Evolutionary conservation across 805 yeast genomes (phyloP).

Genomic region (Lipomyces chichibuensis): DNA sequence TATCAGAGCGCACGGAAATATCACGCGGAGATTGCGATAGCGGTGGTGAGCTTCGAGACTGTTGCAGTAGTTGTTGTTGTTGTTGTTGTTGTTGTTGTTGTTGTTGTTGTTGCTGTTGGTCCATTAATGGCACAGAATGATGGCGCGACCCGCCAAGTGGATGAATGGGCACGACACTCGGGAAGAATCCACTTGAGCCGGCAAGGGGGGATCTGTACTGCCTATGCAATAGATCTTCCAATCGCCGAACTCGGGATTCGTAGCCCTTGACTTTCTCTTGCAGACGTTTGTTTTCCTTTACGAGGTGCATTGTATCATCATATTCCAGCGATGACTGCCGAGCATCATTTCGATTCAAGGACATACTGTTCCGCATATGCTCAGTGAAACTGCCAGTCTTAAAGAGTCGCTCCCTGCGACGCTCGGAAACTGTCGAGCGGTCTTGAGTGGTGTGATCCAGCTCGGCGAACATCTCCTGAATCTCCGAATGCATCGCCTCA

Average conservation of each 20-base stretch:
- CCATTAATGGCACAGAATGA: conserved; percentile 16
- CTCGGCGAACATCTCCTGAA: conserved; percentile 41
- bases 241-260: conserved; percentile 69
- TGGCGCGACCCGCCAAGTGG: conserved; percentile 17
- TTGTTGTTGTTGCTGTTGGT: conserved; percentile 1
- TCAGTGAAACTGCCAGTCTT: conserved; percentile 22
- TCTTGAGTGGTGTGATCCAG: conserved; percentile 13
- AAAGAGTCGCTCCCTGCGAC: conserved; percentile 26
- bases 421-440: conserved; percentile 4
- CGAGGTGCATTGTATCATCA: not conserved
- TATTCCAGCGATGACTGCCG: conserved; percentile 12
- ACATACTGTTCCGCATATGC: conserved; percentile 25
- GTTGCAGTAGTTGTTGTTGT: not conserved
- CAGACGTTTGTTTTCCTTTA: conserved; percentile 20
- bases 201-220: conserved; percentile 46
- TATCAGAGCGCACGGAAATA: not conserved
- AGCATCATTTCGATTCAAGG: conserved; percentile 15
- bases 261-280: conserved; percentile 61
- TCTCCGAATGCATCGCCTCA: conserved; percentile 40
- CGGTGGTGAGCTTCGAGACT: conserved; percentile 7
- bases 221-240: conserved; percentile 78
- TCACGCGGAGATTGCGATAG: conserved; percentile 14
- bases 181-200: conserved; percentile 14
- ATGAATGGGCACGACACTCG: conserved; percentile 3
- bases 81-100: conserved; percentile 5